These are phyloP conservation scores for Ruellia speciosa DNA, from an alignment of 305 asterid genomes.

Conservation along the genomic window DNA sequence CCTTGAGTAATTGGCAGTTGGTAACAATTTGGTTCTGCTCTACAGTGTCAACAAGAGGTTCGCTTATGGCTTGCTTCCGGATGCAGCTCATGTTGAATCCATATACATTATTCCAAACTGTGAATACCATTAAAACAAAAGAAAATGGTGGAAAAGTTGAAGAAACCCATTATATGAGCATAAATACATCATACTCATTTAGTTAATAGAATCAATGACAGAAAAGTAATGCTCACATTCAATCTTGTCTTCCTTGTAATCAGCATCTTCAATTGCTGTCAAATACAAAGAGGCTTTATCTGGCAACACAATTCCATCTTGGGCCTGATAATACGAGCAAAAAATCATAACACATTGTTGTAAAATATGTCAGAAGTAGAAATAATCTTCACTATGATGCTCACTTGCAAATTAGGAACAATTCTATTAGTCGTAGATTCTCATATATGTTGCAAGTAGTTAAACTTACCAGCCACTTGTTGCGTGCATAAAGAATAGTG, in stretches of 20 bases:
- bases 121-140: neutral
- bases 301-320: conserved; percentile 74
- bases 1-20: conserved; percentile 81
- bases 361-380: neutral
- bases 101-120: conserved; percentile 89
- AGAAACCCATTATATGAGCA: neutral
- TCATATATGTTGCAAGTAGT: neutral
- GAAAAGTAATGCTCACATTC: conserved; percentile 55
- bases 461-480: conserved; percentile 85
- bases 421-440: neutral
- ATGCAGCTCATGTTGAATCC: conserved; percentile 98
- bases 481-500: conserved; percentile 88
- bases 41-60: conserved; percentile 91
- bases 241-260: conserved; percentile 90
- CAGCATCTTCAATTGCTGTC: conserved; percentile 97
- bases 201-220: conserved; percentile 13
- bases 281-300: conserved; percentile 79
- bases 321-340: conserved; percentile 38
- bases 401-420: conserved; percentile 3
- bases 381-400: neutral
- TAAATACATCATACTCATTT: conserved; percentile 9
- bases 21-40: conserved; percentile 89
- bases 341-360: conserved; percentile 2
- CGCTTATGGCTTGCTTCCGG: conserved; percentile 73
- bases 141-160: neutral